These are phyloP conservation scores for Mycosphaerella sp. DNA, from an alignment of 2,329 filamentous ascomycete species.

Conservation along the genomic window DNA sequence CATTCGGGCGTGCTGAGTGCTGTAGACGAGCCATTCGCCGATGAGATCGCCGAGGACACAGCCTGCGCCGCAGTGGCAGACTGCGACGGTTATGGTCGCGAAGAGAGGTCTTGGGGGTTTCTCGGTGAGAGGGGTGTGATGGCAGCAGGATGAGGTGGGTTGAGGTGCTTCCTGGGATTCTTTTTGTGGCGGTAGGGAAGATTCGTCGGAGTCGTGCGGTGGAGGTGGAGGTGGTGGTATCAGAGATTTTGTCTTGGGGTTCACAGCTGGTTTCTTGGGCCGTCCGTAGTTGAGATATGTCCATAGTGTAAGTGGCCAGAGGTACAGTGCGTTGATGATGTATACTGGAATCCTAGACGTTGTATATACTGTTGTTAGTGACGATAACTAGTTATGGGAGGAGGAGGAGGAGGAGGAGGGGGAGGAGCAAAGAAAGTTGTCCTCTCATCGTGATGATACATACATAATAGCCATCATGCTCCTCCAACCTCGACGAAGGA, in stretches of 20 bases:
- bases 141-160: not conserved
- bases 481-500: slow-evolving; percentile 12
- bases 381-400: too few relatives aligned
- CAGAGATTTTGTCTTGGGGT: not conserved
- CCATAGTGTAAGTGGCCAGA: slow-evolving; percentile 23
- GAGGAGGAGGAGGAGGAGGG: too few relatives aligned
- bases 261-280: slow-evolving; percentile 12
- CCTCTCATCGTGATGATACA: not conserved
- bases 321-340: slow-evolving; percentile 23
- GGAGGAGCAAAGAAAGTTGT: too few relatives aligned
- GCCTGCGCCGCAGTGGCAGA: slow-evolving; percentile 32
- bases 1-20: slow-evolving; percentile 9
- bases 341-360: slow-evolving; percentile 20
- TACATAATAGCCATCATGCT: slow-evolving; percentile 14
- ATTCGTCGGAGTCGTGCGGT: not conserved
- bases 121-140: not conserved
- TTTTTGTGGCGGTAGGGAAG: not conserved
- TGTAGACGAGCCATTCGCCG: slow-evolving; percentile 33
- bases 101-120: slow-evolving; percentile 18
- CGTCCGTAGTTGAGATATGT: slow-evolving; percentile 23
- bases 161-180: not conserved
- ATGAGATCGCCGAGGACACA: slow-evolving; percentile 33
- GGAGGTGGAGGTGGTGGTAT: slow-evolving; percentile 1
- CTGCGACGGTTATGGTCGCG: slow-evolving; percentile 28
- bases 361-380: not conserved